phyloP scores from a whole-genome alignment of 345 rosid species.

The Mangifera indica region DNA sequence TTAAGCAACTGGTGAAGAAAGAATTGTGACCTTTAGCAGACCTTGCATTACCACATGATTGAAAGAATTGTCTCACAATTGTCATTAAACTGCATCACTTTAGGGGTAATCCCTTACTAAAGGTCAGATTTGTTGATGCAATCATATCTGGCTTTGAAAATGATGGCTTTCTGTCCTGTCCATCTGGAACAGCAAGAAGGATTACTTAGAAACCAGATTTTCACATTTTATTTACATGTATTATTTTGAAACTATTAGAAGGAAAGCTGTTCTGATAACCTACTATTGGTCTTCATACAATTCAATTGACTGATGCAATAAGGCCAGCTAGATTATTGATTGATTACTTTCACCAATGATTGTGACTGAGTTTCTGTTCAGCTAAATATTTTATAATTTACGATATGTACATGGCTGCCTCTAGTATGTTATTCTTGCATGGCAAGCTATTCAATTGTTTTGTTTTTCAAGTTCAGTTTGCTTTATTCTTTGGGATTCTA shows the following conservation, averaged over 20 bases:
- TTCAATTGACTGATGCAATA: neutral
- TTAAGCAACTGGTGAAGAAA: slow-evolving; percentile 14
- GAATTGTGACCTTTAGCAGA: slow-evolving; percentile 18
- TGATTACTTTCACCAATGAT: neutral
- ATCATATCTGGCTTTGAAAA: slow-evolving; percentile 21
- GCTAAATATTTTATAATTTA: neutral
- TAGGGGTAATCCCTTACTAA: slow-evolving; percentile 21
- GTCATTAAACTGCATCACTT: slow-evolving; percentile 16
- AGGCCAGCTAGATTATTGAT: neutral
- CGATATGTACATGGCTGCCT: neutral
- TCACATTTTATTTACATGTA: slow-evolving; percentile 17
- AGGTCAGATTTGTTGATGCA: slow-evolving; percentile 14
- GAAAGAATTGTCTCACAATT: slow-evolving; percentile 29
- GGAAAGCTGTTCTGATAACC: slow-evolving; percentile 18
- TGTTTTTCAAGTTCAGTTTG: neutral
- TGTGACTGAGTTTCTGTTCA: neutral
- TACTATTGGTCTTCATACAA: slow-evolving; percentile 9
- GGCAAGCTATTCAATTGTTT: neutral
- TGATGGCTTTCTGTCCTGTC: slow-evolving; percentile 24
- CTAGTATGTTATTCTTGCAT: neutral
- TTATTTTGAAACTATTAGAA: neutral
- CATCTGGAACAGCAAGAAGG: slow-evolving; percentile 22
- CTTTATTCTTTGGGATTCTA: neutral
- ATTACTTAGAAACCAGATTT: slow-evolving; percentile 23
- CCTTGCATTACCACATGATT: slow-evolving; percentile 30